phyloP scores from a whole-genome alignment of 768 basidiomycete genomes.

The Amanita thiersii region DNA sequence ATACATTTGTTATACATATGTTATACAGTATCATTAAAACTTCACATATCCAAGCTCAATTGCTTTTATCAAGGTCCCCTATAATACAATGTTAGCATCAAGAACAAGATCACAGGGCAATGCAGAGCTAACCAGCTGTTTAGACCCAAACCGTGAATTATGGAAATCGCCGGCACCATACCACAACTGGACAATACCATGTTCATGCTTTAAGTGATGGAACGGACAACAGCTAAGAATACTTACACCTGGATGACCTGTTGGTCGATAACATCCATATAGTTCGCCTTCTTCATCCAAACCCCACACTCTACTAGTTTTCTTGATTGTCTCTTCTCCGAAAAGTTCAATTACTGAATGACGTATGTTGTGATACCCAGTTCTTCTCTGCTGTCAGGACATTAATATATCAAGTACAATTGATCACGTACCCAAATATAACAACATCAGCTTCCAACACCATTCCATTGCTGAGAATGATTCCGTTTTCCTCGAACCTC shows the following conservation, averaged over 20 bases:
- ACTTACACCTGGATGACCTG: constrained; percentile 34
- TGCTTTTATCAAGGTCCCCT: constrained; percentile 28
- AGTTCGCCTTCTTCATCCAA: constrained; percentile 35
- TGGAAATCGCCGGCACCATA: constrained; percentile 29
- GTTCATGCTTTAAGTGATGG: neutral
- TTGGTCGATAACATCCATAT: constrained; percentile 26
- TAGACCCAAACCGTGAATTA: constrained; percentile 23
- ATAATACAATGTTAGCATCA: neutral
- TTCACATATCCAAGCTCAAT: constrained; percentile 17
- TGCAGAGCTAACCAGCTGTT: constrained; percentile 22
- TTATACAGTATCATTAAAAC: too few species aligned
- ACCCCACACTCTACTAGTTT: constrained; percentile 25
- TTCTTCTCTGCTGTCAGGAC: constrained; percentile 7
- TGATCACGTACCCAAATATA: constrained; percentile 31
- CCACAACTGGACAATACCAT: too few species aligned
- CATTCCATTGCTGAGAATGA: constrained; percentile 31
- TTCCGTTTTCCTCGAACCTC: constrained; percentile 22
- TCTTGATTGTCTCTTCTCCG: constrained; percentile 24
- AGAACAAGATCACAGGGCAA: neutral
- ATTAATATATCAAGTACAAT: neutral
- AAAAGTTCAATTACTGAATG: constrained; percentile 23
- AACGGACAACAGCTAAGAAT: neutral
- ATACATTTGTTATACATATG: too few species aligned
- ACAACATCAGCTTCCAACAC: constrained; percentile 33
- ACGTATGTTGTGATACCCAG: constrained; percentile 21